These are phyloP conservation scores for Raphanus raphanistrum DNA, from an alignment of 345 rosid genomes.

Conservation along the genomic window DNA sequence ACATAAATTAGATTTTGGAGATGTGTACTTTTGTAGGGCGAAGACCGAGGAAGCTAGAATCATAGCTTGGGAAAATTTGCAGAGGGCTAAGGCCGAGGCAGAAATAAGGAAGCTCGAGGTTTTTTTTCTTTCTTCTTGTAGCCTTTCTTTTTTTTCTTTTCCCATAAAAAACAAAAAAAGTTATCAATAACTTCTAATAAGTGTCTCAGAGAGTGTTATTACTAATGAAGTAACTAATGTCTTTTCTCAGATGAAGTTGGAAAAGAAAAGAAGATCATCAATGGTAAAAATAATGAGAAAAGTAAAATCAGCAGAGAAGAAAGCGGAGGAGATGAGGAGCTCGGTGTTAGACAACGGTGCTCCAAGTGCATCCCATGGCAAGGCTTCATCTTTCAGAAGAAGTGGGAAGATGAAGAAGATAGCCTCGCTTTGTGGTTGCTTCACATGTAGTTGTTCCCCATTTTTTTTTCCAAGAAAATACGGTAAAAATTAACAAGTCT, in stretches of 20 bases:
- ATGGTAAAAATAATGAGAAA: conserved; percentile 94
- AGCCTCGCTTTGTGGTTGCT: conserved; percentile 82
- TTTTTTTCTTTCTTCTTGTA: conserved; percentile 16
- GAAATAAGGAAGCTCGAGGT: conserved; percentile 93
- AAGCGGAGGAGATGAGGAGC: conserved; percentile 86
- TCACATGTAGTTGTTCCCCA: conserved; percentile 56
- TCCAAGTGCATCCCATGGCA: conserved; percentile 43
- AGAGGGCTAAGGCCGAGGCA: conserved; percentile 97
- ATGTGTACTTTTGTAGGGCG: conserved; percentile 42
- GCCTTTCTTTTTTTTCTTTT: conserved; percentile 28
- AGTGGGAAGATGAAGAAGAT: conserved; percentile 48
- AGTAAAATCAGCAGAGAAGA: conserved; percentile 83
- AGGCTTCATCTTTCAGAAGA: conserved; percentile 45
- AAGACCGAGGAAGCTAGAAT: conserved; percentile 90
- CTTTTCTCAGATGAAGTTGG: conserved; percentile 83
- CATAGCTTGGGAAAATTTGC: conserved; percentile 93
- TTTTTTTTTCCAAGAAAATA: conserved; percentile 2
- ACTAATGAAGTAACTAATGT: conserved; percentile 15
- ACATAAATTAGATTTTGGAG: too few species aligned
- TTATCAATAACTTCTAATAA: too few species aligned
- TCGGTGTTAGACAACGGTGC: conserved; percentile 55
- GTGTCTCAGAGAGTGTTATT: neutral
- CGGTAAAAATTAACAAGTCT: neutral
- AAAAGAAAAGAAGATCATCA: conserved; percentile 83
- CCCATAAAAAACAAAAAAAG: too few species aligned